phyloP scores from a whole-genome alignment of 139 green algal species.

The Ettlia oleoabundans region DNA sequence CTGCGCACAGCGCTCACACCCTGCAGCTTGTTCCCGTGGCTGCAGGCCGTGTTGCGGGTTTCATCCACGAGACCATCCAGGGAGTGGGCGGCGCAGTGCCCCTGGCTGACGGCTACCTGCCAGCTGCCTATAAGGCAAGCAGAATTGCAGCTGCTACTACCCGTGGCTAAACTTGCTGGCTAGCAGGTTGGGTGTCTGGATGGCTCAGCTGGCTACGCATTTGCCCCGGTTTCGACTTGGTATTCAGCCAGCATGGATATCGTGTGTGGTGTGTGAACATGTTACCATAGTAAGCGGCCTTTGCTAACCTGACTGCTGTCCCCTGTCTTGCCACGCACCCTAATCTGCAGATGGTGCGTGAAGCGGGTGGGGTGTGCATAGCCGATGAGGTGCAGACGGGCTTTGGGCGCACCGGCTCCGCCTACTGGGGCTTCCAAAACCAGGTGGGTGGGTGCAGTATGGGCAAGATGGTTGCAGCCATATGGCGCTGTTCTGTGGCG shows the following conservation, averaged over 20 bases:
- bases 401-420: conserved; percentile 92
- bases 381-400: conserved; percentile 98
- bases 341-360: conserved; percentile 63
- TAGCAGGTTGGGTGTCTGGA: no score
- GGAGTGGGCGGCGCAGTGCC: conserved; percentile 88
- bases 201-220: no score
- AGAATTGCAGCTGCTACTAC: neutral
- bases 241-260: no score
- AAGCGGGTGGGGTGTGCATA: conserved; percentile 93
- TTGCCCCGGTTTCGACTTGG: no score
- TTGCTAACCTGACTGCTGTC: no score
- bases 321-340: neutral
- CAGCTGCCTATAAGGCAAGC: conserved; percentile 82
- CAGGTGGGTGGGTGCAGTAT: conserved; percentile 56
- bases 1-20: no score
- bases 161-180: no score
- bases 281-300: no score
- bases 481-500: neutral
- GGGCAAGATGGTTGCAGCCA: neutral
- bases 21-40: neutral
- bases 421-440: conserved; percentile 97
- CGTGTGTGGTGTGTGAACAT: no score
- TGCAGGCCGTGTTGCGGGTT: conserved; percentile 81
- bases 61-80: conserved; percentile 94
- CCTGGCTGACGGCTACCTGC: conserved; percentile 90